Evolutionary conservation across 495 filamentous ascomycete species (phyloP), one percentile per base, ranked within the genome.

Genomic region (Penicillium salamii): DNA sequence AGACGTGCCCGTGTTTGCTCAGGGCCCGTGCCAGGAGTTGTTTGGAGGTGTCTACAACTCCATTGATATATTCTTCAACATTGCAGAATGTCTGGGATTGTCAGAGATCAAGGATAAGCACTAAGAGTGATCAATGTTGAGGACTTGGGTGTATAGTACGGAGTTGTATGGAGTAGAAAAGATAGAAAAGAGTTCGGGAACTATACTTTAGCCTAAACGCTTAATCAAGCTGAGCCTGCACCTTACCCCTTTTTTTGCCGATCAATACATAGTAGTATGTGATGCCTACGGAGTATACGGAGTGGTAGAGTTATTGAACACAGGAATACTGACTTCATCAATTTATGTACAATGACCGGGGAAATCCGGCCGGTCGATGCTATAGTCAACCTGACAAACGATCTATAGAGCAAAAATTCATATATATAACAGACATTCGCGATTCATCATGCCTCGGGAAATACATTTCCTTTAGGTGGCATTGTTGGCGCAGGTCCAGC

Each of bases 1-100:
- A 0, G 86, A 90, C 60, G 86, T 90, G 36, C 84, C 86, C 0
- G 84, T 90, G 9, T 90, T 81, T 54, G 84, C 86, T 0, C 71
- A 75, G 67, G 86, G 86, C 0, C 86, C 86, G 3, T 89, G 86
- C 59, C 82, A 87, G 64, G 84, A 87, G 53, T 55, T 72, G 9
- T 90, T 89, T 65, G 79, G 78, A 3, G 86, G 86, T 42, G 79
- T 82, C 3, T 87, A 84, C 56, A 81, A 70, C 57, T 85, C 80
- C 49, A 78, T 85, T 34, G 86, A 90, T 46, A 70, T 90, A 23
- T 90, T 89, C 59, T 90, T 82, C 67, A 75, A 79, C 57, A 86
- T 89, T 54, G 84, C 86, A 1, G 73, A 72, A 34, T 89, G 86
- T 57, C 62, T 90, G 39, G 86, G 86, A 4, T 63, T 87, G 49